phyloP scores from a whole-genome alignment of 805 yeast species.

The Pichia californica region DNA sequence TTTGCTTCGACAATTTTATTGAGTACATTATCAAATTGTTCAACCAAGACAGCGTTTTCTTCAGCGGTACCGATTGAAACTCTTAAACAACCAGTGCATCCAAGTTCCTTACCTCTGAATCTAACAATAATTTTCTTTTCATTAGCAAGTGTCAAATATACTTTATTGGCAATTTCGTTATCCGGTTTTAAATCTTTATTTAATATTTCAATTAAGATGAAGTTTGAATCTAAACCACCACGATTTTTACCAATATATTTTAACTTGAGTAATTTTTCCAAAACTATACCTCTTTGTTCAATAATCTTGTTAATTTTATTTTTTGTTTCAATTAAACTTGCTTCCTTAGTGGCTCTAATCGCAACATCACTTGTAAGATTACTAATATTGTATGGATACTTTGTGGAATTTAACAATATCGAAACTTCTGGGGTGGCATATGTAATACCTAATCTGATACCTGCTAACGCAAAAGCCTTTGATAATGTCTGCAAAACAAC shows the following conservation, averaged over 20 bases:
- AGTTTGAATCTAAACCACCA: constrained; percentile 86
- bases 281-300: constrained; percentile 48
- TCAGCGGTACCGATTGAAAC: constrained; percentile 78
- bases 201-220: constrained; percentile 66
- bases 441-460: constrained; percentile 83
- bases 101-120: constrained; percentile 84
- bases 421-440: constrained; percentile 59
- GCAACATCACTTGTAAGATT: constrained; percentile 74
- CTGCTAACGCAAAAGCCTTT: constrained; percentile 94
- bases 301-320: constrained; percentile 42
- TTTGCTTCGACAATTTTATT: constrained; percentile 7
- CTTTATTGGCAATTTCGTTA: constrained; percentile 54
- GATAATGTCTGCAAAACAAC: constrained; percentile 90
- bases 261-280: constrained; percentile 47
- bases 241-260: constrained; percentile 64
- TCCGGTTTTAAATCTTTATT: constrained; percentile 58
- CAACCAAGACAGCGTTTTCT: constrained; percentile 59
- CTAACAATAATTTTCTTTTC: constrained; percentile 77
- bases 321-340: constrained; percentile 57
- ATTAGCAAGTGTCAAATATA: constrained; percentile 68
- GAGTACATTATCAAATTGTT: constrained; percentile 23
- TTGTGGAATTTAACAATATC: constrained; percentile 72
- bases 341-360: constrained; percentile 55
- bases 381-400: constrained; percentile 93
- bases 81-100: constrained; percentile 84